Evolutionary conservation across 1,284 basidiomycete species (phyloP), one percentile per base, ranked within the genome.

Genomic region (Wallemia mellicola): DNA sequence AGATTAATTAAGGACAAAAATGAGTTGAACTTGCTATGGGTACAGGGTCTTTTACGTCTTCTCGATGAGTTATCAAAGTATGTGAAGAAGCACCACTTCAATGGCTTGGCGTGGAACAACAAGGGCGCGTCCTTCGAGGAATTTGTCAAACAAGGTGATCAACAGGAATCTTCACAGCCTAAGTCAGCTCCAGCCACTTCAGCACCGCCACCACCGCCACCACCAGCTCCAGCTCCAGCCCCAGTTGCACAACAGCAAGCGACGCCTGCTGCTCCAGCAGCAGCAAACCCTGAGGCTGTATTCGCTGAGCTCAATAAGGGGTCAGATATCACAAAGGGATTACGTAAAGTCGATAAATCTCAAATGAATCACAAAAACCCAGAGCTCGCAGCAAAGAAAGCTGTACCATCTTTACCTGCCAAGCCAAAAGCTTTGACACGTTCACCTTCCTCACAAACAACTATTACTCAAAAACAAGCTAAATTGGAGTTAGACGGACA

Each of bases 361-460:
- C 81, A 95, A 70, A 92, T 92, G 89, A 96, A 89, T 5, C 94
- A 99, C 75, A 96, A 99, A 77, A 98, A 99, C 67, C 92, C 94
- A 0, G 76, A 79, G 17, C 72, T 99, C 54, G 38, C 77, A 78
- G 2, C 38, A 64, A 69, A 73, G 61, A 66, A 58, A 1, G 83
- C 80, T 72, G 79, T 76, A 60, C 83, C 86, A 19, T 66, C 75
- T 27, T 83, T 81, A 65, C 84, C 86, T 0, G 74, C 78, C 3
- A 94, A 94, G 66, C 91, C 89, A 19, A 77, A 78, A 2, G 75
- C 81, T 5, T 71, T 87, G 60, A 75, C 77, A 62, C 61, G 64
- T 7, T 48, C 60, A 48, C 33, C 38, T 5, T 48, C 38, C 38
- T 22, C 14, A 48, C 9, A 11, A 7, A 11, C 38, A 48, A 22